phyloP scores from a whole-genome alignment of 768 basidiomycete species.

The Suillus tomentosus region DNA sequence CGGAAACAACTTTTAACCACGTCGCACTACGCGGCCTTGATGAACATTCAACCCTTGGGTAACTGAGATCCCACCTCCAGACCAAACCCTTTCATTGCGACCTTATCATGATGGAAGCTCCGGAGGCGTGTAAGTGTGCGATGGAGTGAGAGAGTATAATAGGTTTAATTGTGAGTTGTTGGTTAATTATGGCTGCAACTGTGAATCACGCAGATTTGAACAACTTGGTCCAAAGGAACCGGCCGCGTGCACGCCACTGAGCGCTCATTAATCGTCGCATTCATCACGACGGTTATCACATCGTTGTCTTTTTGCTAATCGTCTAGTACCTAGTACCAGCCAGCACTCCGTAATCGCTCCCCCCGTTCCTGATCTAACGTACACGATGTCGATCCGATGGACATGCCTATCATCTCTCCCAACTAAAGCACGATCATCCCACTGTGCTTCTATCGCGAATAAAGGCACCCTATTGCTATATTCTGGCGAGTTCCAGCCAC shows the following conservation, averaged over 20 bases:
- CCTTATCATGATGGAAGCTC: background rate
- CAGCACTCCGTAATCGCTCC: background rate
- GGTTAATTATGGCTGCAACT: background rate
- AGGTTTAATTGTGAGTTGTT: background rate
- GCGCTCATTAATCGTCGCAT: background rate
- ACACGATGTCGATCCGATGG: slow-evolving; percentile 30
- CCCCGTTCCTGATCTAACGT: background rate
- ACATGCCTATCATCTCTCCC: slow-evolving; percentile 25
- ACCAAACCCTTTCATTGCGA: background rate
- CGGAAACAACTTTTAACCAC: background rate
- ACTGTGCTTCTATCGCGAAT: slow-evolving; percentile 35
- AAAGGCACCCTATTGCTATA: slow-evolving; percentile 38
- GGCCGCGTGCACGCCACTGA: too few species aligned
- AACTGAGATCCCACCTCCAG: background rate
- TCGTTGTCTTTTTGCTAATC: background rate
- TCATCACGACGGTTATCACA: background rate
- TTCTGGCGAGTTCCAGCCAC: slow-evolving; percentile 45
- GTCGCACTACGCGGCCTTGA: background rate
- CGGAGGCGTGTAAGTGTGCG: background rate
- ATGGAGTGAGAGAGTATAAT: background rate
- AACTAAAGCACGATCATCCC: slow-evolving; percentile 42
- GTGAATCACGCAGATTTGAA: background rate
- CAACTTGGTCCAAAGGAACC: background rate
- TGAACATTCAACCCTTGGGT: background rate
- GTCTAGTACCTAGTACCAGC: background rate